These are phyloP conservation scores for Aspergillus glaucus DNA, from an alignment of 2,329 filamentous ascomycete species.

Conservation along the genomic window DNA sequence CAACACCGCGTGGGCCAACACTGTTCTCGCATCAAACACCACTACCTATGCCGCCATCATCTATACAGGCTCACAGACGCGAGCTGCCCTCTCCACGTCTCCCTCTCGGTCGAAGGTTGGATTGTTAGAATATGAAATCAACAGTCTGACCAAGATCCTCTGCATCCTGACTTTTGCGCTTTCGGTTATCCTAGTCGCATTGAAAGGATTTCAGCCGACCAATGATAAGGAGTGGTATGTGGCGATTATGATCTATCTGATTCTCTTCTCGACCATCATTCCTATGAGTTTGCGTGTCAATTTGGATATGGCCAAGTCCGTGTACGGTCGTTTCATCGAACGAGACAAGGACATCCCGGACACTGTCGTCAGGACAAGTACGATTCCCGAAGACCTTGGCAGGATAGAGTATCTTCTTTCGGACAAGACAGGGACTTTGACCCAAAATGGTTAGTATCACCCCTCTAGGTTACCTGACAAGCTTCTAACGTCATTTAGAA, in stretches of 20 bases:
- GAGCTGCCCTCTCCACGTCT: slow-evolving; percentile 87
- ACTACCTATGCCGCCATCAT: slow-evolving; percentile 83
- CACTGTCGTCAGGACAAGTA: slow-evolving; percentile 91
- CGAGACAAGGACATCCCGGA: slow-evolving; percentile 82
- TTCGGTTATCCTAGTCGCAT: slow-evolving; percentile 78
- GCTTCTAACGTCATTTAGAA: slow-evolving; percentile 45
- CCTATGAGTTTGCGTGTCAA: slow-evolving; percentile 96
- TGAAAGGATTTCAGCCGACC: slow-evolving; percentile 66
- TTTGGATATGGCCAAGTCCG: slow-evolving; percentile 91
- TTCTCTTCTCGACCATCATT: slow-evolving; percentile 98
- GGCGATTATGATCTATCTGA: slow-evolving; percentile 95
- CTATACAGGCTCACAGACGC: slow-evolving; percentile 90
- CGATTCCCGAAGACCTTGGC: slow-evolving; percentile 92
- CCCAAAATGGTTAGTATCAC: slow-evolving; percentile 63
- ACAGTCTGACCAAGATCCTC: slow-evolving; percentile 91
- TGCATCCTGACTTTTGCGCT: slow-evolving; percentile 81
- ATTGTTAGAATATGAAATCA: slow-evolving; percentile 91
- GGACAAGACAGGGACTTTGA: slow-evolving; percentile 97
- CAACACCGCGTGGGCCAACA: slow-evolving; percentile 98
- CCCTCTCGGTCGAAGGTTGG: slow-evolving; percentile 91
- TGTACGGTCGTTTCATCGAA: slow-evolving; percentile 94
- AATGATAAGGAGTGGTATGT: slow-evolving; percentile 71
- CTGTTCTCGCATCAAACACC: slow-evolving; percentile 87
- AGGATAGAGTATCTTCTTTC: slow-evolving; percentile 93
- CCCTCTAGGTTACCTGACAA: slow-evolving; percentile 3